Conservation (phyloP, 1,284 basidiomycete genomes). For the Moesziomyces sp. region DNA sequence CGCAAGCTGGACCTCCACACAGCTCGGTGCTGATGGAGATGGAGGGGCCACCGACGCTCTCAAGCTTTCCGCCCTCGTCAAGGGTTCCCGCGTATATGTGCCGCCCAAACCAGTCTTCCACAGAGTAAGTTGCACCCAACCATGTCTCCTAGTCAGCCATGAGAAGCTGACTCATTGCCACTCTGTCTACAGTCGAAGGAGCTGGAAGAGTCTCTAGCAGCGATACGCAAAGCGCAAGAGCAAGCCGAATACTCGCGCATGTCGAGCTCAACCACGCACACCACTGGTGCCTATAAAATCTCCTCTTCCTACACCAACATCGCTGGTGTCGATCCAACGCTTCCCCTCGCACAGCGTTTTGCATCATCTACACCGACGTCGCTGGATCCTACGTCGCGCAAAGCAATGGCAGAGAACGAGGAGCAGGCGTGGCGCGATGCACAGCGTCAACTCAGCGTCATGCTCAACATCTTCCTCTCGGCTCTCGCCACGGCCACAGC, state of each 20-base stretch:
- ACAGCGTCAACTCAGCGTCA: constrained; percentile 29
- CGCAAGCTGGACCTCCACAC: constrained; percentile 11
- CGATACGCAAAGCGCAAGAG: constrained; percentile 33
- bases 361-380: constrained; percentile 5
- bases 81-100: constrained; percentile 17
- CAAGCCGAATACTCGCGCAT: constrained; percentile 40
- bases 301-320: constrained; percentile 31
- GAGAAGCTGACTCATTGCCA: not conserved
- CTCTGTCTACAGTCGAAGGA: constrained; percentile 16
- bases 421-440: constrained; percentile 41
- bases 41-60: not conserved
- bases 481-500: constrained; percentile 34
- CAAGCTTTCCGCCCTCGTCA: constrained; percentile 26
- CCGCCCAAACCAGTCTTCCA: constrained; percentile 35
- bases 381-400: not conserved
- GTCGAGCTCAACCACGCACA: constrained; percentile 13
- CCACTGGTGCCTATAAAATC: constrained; percentile 13
- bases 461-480: constrained; percentile 44
- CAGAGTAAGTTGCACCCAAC: not conserved
- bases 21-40: not conserved
- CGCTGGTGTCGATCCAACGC: constrained; percentile 32
- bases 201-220: constrained; percentile 28
- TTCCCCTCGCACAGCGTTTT: constrained; percentile 26
- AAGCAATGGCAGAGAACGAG: constrained; percentile 3
- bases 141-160: not conserved